phyloP scores from a whole-genome alignment of 148 eudicot species.

The Rhododendron kiyosumense region DNA sequence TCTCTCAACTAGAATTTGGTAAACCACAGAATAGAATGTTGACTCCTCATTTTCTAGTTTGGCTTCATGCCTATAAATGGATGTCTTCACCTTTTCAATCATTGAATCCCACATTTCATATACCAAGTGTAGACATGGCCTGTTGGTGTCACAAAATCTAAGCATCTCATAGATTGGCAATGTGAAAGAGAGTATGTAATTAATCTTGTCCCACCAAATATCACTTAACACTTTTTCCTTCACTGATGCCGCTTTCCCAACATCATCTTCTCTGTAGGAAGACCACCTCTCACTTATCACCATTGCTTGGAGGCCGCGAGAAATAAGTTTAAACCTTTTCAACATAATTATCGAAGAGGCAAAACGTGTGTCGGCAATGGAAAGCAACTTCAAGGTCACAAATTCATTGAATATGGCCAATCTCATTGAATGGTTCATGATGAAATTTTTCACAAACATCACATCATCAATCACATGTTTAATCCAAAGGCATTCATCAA shows the following conservation, averaged over 20 bases:
- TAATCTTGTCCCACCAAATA: neutral
- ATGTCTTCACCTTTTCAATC: neutral
- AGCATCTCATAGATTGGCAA: neutral
- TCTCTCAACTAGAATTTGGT: neutral
- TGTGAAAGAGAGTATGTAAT: neutral
- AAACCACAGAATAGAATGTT: neutral
- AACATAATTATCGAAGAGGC: too few species aligned
- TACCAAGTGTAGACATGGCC: neutral
- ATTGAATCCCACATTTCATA: neutral
- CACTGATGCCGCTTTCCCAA: neutral
- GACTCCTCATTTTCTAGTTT: neutral
- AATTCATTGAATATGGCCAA: too few species aligned
- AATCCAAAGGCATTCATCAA: too few species aligned
- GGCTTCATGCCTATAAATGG: neutral
- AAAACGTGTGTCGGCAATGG: too few species aligned
- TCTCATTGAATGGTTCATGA: too few species aligned
- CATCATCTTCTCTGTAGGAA: neutral
- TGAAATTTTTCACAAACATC: too few species aligned
- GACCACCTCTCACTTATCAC: neutral
- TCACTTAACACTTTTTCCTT: neutral
- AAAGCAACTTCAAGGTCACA: too few species aligned
- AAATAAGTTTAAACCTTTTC: too few species aligned
- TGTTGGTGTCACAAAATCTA: neutral
- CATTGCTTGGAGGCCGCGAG: too few species aligned
- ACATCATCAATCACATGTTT: too few species aligned